Base-by-base conservation (phyloP, 371 early-diverging fungal genomes). In the Apophysomyces sp. region DNA sequence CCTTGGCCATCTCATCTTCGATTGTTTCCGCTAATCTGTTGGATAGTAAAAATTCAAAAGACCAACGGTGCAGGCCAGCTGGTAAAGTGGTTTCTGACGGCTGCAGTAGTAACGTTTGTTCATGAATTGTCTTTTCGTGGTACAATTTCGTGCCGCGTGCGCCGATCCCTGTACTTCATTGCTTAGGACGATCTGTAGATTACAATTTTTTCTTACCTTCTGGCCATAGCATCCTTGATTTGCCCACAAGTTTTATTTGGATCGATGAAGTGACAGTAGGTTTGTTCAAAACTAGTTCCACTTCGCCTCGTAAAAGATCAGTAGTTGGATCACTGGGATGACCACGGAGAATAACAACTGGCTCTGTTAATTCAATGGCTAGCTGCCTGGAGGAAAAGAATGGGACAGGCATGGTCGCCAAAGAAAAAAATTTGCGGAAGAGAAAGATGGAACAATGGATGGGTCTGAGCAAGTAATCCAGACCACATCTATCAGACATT, bases 141-240 rank as follows among this genome's bases (percentile, higher is more conserved):
- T 71, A 67, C 3, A 67, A 28, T 54, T 67, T 72, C 15, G 61
- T 72, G 7, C 63, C 61, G 51, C 67, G 58, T 16, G 72, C 30
- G 9, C 74, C 74, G 63, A 71, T 65, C 9, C 73, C 73, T 73
- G 24, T 12, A 55, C 34, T 1, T 11, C 34, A 44, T 18, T 37
- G 21, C 6, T 18, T 44, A 18, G 49, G 21, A 9, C 21, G 3
- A 18, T 21, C 11, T 18, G 8, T n/a, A n/a, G 21, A 44, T 21
- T 21, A 11, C 32, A 31, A 7, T 6, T 5, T 36, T 9, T 28
- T 4, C 2, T 31, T 55, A 59, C 73, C 71, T 58, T 74, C 74
- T 3, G 74, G 74, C 74, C 74, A 74, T 4, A 71, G 61, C 63
- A 70, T 74, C 11, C 67, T 55, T n/a, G 68, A 70, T 57, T 68